Evolutionary conservation across 495 filamentous ascomycete genomes (phyloP), one percentile per base, ranked within the genome.

Genomic region (Amphirosellinia nigrospora): DNA sequence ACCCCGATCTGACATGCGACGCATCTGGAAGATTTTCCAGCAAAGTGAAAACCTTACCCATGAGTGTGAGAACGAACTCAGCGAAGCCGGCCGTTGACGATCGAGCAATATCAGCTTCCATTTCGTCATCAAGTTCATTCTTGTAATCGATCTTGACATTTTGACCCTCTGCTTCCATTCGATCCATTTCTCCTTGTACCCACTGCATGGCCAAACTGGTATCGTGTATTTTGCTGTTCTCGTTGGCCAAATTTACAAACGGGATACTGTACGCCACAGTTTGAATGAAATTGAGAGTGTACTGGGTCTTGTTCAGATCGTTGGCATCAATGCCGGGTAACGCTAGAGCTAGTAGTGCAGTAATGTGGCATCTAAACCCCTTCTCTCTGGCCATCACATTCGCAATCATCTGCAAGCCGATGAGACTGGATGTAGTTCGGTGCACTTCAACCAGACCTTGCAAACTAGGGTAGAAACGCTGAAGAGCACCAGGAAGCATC

Each of bases 391-490:
- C 89, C 87, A 99, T 96, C 69, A 93, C 89, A 79, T 91, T 91
- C 70, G 95, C 91, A 38, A 97, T 88, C 80, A 94, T 89, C 77
- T 97, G 93, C 63, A 99, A 85, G 46, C 95, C 90, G 73, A 95
- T 90, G 43, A 99, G 88, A 59, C 95, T 97, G 3, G 96, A 97
- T 8, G 93, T 96, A 21, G 96, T 99, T 48, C 96, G 90, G 76
- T 99, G 96, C 23, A 99, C 96, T 81, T 99, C 96, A 26, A 99
- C 96, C 41, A 98, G 84, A 2, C 96, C 96, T 80, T 98, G 95
- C 74, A 99, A 88, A 58, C 95, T 94, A 26, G 96, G 96, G 73
- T 99, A 99, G 72, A 99, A 98, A 58, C 96, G 86, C 79, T 99
- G 96, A 48, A 99, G 81, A 26, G 94, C 94, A 23, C 96, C 96